Evolutionary conservation across 768 basidiomycete species (phyloP).

Genomic region (Gautieria morchelliformis): DNA sequence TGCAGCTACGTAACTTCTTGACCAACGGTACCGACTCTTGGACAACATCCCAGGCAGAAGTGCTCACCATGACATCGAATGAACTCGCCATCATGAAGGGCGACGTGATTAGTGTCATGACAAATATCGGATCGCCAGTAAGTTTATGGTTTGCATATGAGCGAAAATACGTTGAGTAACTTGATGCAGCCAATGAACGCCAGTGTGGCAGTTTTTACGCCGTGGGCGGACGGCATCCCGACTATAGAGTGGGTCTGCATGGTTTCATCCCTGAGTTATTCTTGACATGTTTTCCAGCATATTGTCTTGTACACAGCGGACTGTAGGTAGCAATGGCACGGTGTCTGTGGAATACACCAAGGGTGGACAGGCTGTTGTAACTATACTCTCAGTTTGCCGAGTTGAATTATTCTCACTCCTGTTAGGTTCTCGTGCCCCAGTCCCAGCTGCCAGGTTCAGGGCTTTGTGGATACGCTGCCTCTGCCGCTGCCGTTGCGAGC

Average conservation of each 20-base stretch:
- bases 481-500: not conserved
- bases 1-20: conserved; percentile 56
- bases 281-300: conserved; percentile 29
- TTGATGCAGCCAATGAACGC: conserved; percentile 41
- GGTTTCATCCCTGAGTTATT: not conserved
- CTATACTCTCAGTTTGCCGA: not conserved
- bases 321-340: conserved; percentile 55
- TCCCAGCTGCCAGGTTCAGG: conserved; percentile 25
- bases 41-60: conserved; percentile 39
- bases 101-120: conserved; percentile 48
- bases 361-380: conserved; percentile 51
- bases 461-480: conserved; percentile 36
- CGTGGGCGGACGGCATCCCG: conserved; percentile 37
- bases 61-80: conserved; percentile 39
- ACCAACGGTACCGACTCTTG: conserved; percentile 38
- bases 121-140: conserved; percentile 69
- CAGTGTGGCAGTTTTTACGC: conserved; percentile 49
- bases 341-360: conserved; percentile 52
- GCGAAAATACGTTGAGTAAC: not conserved
- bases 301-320: conserved; percentile 56
- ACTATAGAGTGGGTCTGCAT: conserved; percentile 42
- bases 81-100: conserved; percentile 63
- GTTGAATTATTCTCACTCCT: not conserved
- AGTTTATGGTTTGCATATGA: conserved; percentile 12
- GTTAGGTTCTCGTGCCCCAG: conserved; percentile 32